Percentiles rank a stretch among this genome's conserved stretches.
Conservation (phyloP, 2,329 filamentous ascomycete species). For the Cordyceps militaris region DNA sequence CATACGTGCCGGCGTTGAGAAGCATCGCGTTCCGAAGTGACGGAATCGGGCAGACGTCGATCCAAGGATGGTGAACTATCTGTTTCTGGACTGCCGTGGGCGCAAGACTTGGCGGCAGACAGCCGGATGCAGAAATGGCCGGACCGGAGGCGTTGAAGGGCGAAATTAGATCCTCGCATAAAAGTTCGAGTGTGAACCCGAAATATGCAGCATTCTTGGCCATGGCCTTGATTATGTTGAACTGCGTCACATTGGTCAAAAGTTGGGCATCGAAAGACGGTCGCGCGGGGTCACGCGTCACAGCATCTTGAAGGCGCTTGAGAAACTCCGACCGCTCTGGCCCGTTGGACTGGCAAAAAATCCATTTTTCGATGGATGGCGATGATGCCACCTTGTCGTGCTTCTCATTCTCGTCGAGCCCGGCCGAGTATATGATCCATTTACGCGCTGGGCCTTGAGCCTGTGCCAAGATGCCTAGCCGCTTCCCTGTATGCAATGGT, state of each 20-base stretch:
- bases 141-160: neutral
- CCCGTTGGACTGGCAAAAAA: neutral
- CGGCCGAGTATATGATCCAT: neutral
- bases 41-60: conserved; percentile 13
- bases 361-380: neutral
- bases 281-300: neutral
- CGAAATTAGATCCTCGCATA: neutral
- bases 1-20: neutral
- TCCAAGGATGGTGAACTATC: conserved; percentile 15
- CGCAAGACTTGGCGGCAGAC: conserved; percentile 11
- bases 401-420: neutral
- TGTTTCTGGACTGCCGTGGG: conserved; percentile 14
- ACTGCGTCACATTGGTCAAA: neutral
- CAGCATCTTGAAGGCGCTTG: neutral
- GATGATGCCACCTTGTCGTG: neutral
- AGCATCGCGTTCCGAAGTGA: conserved; percentile 12
- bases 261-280: neutral
- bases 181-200: neutral
- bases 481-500: neutral
- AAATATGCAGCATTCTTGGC: neutral
- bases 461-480: neutral
- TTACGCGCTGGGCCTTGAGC: neutral
- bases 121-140: no score
- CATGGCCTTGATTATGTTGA: neutral
- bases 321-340: neutral